Base-by-base conservation (phyloP, 768 basidiomycete genomes). In the Ramaria rubella region DNA sequence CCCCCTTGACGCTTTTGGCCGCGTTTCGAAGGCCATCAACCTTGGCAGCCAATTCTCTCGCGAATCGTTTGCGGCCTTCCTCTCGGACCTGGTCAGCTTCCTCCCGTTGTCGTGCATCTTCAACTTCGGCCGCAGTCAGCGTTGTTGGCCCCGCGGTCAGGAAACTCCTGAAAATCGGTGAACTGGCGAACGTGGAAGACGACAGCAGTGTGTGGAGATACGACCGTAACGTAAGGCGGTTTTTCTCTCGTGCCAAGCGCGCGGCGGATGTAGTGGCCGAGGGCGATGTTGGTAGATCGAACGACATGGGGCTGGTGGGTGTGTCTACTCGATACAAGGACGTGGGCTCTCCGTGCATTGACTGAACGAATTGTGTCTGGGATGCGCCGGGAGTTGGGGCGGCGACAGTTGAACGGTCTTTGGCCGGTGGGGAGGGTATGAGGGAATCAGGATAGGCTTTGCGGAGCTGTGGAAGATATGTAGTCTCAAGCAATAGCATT, bases 81-180 rank as follows among this genome's bases (percentile, higher is more conserved):
- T 97, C 95, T 49, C 96, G 73, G 24, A 88, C 75, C 17, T 75
- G 78, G 68, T 99, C 96, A 0, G 90, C 93, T 60, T 97, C 92
- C 66, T 97, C 92, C 29, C 96, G 77, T 48, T 83, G 70, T 34
- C 73, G 73, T 1, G 85, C 83, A 67, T 99, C 96, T 50, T 87
- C 83, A 21, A 81, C 61, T 71, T 99, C 96, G n/a, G 80, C 79
- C 0, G 72, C 67, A 5, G 79, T 81, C 51, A 97, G 72, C 2
- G 69, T 72, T 2, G 85, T 90, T 0, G 91, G 87, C 4, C 80
- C 79, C 15, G 88, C 83, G 27, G 93, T 75, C 36, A 99, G 74
- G 73, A 98, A 99, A 0, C 87, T 89, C 51, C 80, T 79, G 34
- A 97, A 76, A 11, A 97, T 88, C 4, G 91, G 87, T 0, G 91